Base-by-base conservation (phyloP, 495 filamentous ascomycete genomes). In the Peziza echinospora region DNA sequence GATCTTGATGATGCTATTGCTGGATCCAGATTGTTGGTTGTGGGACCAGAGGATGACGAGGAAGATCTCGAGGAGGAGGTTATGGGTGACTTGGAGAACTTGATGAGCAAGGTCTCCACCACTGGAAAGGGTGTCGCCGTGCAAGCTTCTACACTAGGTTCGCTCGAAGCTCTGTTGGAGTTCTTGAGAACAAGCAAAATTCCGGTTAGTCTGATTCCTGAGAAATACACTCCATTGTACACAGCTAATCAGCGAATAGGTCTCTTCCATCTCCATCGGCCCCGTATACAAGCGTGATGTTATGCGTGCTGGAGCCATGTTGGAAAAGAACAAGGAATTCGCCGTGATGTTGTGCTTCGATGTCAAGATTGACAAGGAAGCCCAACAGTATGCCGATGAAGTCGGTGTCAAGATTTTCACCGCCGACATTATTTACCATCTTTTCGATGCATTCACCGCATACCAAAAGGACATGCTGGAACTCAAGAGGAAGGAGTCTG, bases 271-370 rank as follows among this genome's bases (percentile, higher is more conserved):
- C 48, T 87, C 84, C 45, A 99, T 99, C 57, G 91, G 91, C 34
- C 91, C 91, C 21, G 87, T 99, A 40, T 96, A 77, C 73, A 96
- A 93, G 71, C 85, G 91, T 53, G 91, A 99, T 64, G 83, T 99
- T 45, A 89, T 96, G 75, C 85, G 87, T 63, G 83, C 81, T 34
- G 87, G 83, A 53, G 81, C 78, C 46, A 99, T 99, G 91, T 67
- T 96, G 49, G 91, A 99, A 67, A 94, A 94, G 64, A 74, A 77
- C 40, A 84, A 83, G 55, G 89, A 99, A 61, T 58, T 44, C 21
- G 91, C 91, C 21, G 84, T 96, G 61, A 99, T 99, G 91, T 78
- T 99, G 17, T 96, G 91, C 62, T 99, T 99, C 70, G 91, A 99
- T 60, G 91, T 99, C 62, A 93, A 93, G 67, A 81, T 99, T 21